These are phyloP conservation scores for Amanita bisporigera DNA, from an alignment of 1,284 basidiomycete species.

Conservation along the genomic window DNA sequence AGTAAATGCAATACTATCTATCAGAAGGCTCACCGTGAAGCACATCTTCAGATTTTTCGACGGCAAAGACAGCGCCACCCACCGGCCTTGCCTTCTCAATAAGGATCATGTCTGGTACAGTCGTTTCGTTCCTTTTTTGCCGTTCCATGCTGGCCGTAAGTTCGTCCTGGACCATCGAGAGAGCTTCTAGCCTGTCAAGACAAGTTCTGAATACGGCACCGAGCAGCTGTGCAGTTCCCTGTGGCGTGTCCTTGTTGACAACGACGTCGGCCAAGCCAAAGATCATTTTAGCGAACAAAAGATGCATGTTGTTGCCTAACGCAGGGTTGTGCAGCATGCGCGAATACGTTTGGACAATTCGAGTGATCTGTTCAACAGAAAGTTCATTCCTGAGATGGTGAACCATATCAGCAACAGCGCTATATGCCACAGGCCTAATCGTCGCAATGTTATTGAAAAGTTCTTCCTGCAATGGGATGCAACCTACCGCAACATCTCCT, in stretches of 20 bases:
- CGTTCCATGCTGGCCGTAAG: conserved; percentile 55
- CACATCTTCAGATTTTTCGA: conserved; percentile 79
- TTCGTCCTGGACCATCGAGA: conserved; percentile 73
- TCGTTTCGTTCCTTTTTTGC: conserved; percentile 53
- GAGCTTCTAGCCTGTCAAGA: conserved; percentile 85
- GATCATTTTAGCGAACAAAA: conserved; percentile 93
- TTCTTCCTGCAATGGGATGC: background rate
- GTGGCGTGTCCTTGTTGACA: conserved; percentile 71
- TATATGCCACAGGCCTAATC: conserved; percentile 80
- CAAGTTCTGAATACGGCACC: conserved; percentile 83
- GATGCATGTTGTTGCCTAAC: conserved; percentile 83
- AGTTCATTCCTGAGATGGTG: conserved; percentile 92
- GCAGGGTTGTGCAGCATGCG: conserved; percentile 91
- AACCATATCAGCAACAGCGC: conserved; percentile 91
- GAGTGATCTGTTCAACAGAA: conserved; percentile 76
- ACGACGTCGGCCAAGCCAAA: conserved; percentile 91
- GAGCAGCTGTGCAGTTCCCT: conserved; percentile 71
- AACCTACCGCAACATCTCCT: conserved; percentile 80
- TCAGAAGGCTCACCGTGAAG: conserved; percentile 60
- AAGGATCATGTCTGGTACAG: conserved; percentile 53
- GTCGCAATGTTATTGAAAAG: conserved; percentile 5
- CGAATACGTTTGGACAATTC: conserved; percentile 87
- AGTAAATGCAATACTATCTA: background rate
- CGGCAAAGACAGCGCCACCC: conserved; percentile 71
- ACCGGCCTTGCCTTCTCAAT: conserved; percentile 86